phyloP scores from a whole-genome alignment of 176 grass and related monocot genomes.

The Rhynchospora tenuis region DNA sequence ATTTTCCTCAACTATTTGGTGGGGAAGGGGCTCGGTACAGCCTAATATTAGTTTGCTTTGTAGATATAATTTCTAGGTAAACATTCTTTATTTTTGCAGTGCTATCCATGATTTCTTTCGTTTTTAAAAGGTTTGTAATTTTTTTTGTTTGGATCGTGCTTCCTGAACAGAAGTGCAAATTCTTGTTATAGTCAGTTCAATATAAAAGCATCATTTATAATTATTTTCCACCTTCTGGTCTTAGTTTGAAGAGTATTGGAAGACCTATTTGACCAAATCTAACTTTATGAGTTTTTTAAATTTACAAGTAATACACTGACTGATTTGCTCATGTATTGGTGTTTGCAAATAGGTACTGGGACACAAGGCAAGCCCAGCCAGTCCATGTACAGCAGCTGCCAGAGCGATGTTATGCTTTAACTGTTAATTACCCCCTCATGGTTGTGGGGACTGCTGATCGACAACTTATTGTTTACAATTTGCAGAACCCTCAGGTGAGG shows the following conservation, averaged over 20 bases:
- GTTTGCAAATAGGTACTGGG: conserved; percentile 63
- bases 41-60: background rate
- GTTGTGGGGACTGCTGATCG: conserved; percentile 91
- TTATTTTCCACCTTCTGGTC: background rate
- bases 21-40: background rate
- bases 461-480: conserved; percentile 79
- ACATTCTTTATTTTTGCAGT: background rate
- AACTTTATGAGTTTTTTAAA: background rate
- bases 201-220: background rate
- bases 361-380: conserved; percentile 76
- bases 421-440: conserved; percentile 90
- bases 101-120: background rate
- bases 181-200: background rate
- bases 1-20: background rate
- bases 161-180: background rate
- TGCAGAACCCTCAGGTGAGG: conserved; percentile 86
- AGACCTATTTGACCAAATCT: background rate
- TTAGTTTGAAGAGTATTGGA: background rate
- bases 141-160: background rate
- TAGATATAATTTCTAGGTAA: background rate
- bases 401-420: conserved; percentile 70
- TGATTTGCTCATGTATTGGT: background rate
- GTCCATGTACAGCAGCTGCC: conserved; percentile 87
- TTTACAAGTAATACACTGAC: background rate
- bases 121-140: background rate